A percentile compares a stretch with the other conserved stretches of the same genome.
These are phyloP conservation scores for Sugiyamaella qingdaonensis DNA, from an alignment of 805 yeast species.

Conservation along the genomic window DNA sequence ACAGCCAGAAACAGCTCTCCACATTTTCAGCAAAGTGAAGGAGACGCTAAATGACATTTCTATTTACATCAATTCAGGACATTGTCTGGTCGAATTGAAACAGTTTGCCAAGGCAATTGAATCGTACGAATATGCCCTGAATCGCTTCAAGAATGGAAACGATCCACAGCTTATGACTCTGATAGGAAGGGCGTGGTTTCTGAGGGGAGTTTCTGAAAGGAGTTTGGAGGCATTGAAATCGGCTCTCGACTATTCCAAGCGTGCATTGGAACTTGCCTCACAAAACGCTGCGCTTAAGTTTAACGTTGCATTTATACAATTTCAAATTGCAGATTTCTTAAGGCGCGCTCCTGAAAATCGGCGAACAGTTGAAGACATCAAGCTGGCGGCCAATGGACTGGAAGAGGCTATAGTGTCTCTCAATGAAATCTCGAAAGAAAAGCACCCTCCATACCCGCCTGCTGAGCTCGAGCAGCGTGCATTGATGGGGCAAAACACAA, in stretches of 20 bases:
- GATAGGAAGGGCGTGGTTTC: conserved; percentile 85
- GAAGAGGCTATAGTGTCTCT: conserved; percentile 58
- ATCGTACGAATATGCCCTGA: conserved; percentile 73
- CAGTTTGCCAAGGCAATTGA: conserved; percentile 86
- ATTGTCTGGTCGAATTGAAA: conserved; percentile 75
- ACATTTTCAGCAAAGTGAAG: conserved; percentile 80
- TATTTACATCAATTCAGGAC: conserved; percentile 81
- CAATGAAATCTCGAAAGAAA: conserved; percentile 53
- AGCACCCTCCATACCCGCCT: conserved; percentile 70
- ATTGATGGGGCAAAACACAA: conserved; percentile 73
- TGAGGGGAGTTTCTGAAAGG: conserved; percentile 67
- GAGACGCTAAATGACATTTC: conserved; percentile 85
- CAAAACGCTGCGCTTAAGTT: conserved; percentile 52
- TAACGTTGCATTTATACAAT: conserved; percentile 79
- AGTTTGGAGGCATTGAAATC: conserved; percentile 55
- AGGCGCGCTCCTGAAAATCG: conserved; percentile 56
- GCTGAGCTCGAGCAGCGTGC: conserved; percentile 82
- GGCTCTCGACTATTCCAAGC: conserved; percentile 58
- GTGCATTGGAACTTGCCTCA: conserved; percentile 46
- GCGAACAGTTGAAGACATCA: conserved; percentile 61
- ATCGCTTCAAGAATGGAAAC: conserved; percentile 53
- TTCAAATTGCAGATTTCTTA: conserved; percentile 80
- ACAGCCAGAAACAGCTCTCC: conserved; percentile 64
- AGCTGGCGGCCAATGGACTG: conserved; percentile 51
- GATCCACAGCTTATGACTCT: conserved; percentile 66